Base-by-base conservation (phyloP, 2,329 filamentous ascomycete species). In the Hansfordia pulvinata region DNA sequence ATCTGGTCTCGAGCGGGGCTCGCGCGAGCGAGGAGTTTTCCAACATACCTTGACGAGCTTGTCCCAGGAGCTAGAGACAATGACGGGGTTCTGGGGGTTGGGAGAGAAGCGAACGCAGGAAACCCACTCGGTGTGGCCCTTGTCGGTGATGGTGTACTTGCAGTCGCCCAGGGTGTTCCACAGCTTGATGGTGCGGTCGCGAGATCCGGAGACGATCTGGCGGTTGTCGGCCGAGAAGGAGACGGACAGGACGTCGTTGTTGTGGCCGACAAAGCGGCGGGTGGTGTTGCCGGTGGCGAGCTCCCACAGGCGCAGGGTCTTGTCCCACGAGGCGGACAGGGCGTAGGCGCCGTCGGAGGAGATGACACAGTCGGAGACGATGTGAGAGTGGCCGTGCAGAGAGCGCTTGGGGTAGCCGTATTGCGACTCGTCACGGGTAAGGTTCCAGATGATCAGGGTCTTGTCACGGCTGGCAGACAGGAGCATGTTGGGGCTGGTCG, bases 101-200 rank as follows among this genome's bases (percentile, higher is more conserved):
- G 90, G 90, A 67, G 82, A 92, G 82, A 98, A 98, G 64, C 90
- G 81, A 48, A 98, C 90, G 72, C 88, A 96, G 39, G 88, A 94
- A 49, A 93, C 90, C 90, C 90, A 98, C 66, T 98, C 90, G 64
- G 84, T 84, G 76, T 98, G 90, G 59, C 90, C 90, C 81, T 98
- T 98, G 60, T 98, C 90, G 65, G 84, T 93, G 73, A 98, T 96
- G 70, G 88, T 98, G 79, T 77, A 98, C 76, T 98, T 98, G 86
- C 90, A 98, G 77, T 98, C 90, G 66, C 90, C 90, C 44, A 98
- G 84, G 50, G 90, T 98, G 76, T 98, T 98, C 90, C 90, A 98
- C 53, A 98, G 79, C 83, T 96, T 98, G 76, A 98, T 96, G 55
- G 82, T 84, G 60, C 85, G 80, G 73, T 98, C 90, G 61, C 90